These are phyloP conservation scores for Sonneratia alba DNA, from an alignment of 345 rosid species.

Conservation along the genomic window DNA sequence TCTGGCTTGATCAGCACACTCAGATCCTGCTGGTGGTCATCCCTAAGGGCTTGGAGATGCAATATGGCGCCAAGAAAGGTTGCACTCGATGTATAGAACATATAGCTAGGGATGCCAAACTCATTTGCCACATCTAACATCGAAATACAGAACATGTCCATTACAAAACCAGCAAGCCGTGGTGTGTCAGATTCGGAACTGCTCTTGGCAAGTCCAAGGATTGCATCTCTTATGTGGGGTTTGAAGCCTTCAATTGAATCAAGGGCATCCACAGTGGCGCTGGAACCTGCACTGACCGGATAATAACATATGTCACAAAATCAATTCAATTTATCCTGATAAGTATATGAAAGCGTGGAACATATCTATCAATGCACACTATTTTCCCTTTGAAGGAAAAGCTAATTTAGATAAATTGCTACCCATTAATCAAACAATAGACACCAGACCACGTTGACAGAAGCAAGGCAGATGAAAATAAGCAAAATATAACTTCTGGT, in stretches of 20 bases:
- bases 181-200: background rate
- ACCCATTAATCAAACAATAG: no score
- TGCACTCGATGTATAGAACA: conserved; percentile 24
- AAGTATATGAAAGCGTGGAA: no score
- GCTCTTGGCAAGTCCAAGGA: conserved; percentile 2
- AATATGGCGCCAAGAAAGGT: conserved; percentile 21
- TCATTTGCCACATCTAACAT: conserved; percentile 32
- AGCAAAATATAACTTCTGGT: no score
- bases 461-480: no score
- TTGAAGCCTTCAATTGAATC: conserved; percentile 7
- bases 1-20: conserved; percentile 15
- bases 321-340: no score
- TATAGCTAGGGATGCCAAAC: conserved; percentile 25
- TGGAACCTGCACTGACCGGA: background rate
- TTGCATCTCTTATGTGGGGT: conserved; percentile 11
- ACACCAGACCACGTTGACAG: no score
- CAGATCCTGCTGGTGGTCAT: conserved; percentile 7
- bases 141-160: conserved; percentile 26
- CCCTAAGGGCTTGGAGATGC: conserved; percentile 10
- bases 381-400: no score
- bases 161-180: conserved; percentile 18
- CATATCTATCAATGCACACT: no score
- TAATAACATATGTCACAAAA: no score
- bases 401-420: no score
- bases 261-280: background rate